Evolutionary conservation across 164 flowering plant species (phyloP), one percentile per base, ranked within the genome.

Genomic region (Umbellularia californica): DNA sequence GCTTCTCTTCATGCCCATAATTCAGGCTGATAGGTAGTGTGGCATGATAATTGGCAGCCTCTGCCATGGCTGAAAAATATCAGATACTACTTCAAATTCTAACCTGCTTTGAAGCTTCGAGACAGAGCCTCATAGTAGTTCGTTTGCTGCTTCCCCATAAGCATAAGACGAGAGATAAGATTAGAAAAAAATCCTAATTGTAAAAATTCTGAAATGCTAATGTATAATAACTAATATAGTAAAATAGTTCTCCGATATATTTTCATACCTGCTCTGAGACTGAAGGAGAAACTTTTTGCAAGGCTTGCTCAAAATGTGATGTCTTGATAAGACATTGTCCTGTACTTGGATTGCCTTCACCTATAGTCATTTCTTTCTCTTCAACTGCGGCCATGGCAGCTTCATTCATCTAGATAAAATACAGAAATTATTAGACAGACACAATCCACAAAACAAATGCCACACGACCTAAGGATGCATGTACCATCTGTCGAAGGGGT

Each of bases 371-470:
- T 69, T 69, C 75, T 63, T 82, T 81, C 58, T 91, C 97, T 66
- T 88, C 90, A 47, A 90, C 69, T 12, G 96, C 97, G 79, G 80
- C 81, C 86, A 85, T 85, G 35, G 88, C 90, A 83, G 98, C 99
- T 80, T 88, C 92, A 75, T 86, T 80, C 84, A 92, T 80, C 99
- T 93, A 83, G 25, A 51, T 23, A 2, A 10, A 41, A 24, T 15
- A 51, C 35, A 62, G 19, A 20, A 30, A n/a, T 28, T 3, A 28
- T 22, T 2, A 77, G 15, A 30, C 22, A 33, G 50, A 0, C 50
- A 33, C 9, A 23, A 15, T 55, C 60, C n/a, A 20, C n/a, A 20
- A 41, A 55, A 64, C n/a, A 73, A 24, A 64, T 13, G 33, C 20
- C 20, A 50, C 20, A 25, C 12, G 19, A 23, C 11, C 5, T 22